Base-by-base conservation (phyloP, 2,329 filamentous ascomycete species). In the Fusarium subtropicale region DNA sequence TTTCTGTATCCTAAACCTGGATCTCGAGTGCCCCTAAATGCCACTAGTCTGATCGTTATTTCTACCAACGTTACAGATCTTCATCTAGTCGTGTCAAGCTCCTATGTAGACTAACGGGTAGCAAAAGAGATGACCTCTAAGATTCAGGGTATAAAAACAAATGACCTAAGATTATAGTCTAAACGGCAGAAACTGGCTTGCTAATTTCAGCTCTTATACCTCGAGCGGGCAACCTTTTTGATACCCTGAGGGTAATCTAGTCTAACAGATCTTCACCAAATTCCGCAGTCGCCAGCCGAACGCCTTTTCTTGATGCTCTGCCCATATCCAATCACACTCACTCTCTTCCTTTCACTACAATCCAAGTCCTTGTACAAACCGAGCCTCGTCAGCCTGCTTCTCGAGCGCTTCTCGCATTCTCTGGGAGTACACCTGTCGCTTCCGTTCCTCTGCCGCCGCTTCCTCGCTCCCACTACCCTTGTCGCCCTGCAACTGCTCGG, bases 341-440 rank as follows among this genome's bases (percentile, higher is more conserved):
- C 33, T 16, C 47, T 24, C 47, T 28, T 9, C 22, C 34, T 15
- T 52, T 44, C 11, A 55, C 50, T 63, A 56, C 45, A 73, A 36
- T 26, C 74, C 90, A 71, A 94, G 83, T 28, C 88, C 88, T 68
- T 87, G 87, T 77, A 95, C 87, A 78, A 92, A 93, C 69, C 90
- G 85, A 61, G 92, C 88, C 78, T 96, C 93, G 76, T 94, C 89
- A 12, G 92, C 93, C 79, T 97, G 93, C 69, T 84, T 84, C 80
- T 92, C 88, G 62, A 97, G 80, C 22, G 92, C 92, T 71, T 85
- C 83, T 67, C 92, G 86, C 91, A 97, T 94, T 71, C 83, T 87
- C 56, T 87, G 83, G n/a, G 84, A 84, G 79, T 95, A 94, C 60
- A 82, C 79, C 63, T 82, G 82, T 75, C 90, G 88, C 66, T 87